These are phyloP conservation scores for Talaromyces sp. DNA, from an alignment of 2,329 filamentous ascomycete genomes.

Conservation along the genomic window DNA sequence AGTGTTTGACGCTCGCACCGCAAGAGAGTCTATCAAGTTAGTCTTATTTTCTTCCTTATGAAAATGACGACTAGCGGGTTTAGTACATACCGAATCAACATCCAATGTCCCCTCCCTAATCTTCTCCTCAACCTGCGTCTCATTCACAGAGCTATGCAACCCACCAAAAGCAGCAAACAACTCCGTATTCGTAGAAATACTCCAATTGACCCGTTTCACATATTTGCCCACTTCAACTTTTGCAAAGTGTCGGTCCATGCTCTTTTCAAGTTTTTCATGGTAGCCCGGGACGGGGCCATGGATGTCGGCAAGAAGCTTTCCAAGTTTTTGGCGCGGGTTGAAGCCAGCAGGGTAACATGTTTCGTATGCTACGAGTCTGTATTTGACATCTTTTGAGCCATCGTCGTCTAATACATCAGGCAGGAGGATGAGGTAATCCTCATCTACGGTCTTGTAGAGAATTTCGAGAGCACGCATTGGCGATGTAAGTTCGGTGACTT, in stretches of 20 bases:
- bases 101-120: conserved; percentile 42
- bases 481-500: conserved; percentile 31
- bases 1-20: conserved; percentile 62
- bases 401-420: conserved; percentile 35
- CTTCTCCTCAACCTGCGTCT: conserved; percentile 27
- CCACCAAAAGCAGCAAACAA: conserved; percentile 43
- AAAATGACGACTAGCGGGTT: too few relatives aligned
- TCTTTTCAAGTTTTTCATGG: conserved; percentile 30
- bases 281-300: conserved; percentile 49
- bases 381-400: conserved; percentile 34
- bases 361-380: conserved; percentile 57
- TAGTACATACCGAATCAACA: conserved; percentile 43
- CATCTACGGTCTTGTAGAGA: conserved; percentile 56
- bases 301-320: conserved; percentile 53
- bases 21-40: conserved; percentile 43
- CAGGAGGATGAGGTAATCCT: conserved; percentile 60
- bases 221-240: conserved; percentile 27
- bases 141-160: conserved; percentile 29
- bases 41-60: background rate
- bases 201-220: conserved; percentile 57
- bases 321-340: conserved; percentile 56
- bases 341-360: conserved; percentile 61
- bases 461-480: conserved; percentile 47
- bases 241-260: conserved; percentile 34
- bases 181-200: conserved; percentile 39